Evolutionary conservation across 2,329 filamentous ascomycete genomes (phyloP).

Genomic region (Acrocalymma vagum): DNA sequence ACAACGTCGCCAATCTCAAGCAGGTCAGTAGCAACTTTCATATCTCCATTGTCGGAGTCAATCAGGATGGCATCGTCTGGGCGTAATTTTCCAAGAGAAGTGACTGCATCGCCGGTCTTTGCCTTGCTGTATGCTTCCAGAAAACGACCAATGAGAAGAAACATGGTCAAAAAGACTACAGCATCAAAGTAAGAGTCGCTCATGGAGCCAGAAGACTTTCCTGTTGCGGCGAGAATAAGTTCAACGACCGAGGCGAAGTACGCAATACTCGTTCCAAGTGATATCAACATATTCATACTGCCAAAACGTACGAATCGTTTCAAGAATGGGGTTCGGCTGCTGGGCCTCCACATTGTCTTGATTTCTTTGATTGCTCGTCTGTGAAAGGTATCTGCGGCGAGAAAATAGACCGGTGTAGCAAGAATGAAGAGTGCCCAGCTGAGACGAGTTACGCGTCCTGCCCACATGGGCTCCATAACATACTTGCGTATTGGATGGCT

Average conservation of each 20-base stretch:
- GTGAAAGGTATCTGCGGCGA: conserved; percentile 87
- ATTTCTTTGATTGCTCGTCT: conserved; percentile 80
- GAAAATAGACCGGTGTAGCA: conserved; percentile 87
- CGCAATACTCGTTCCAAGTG: conserved; percentile 85
- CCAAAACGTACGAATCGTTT: conserved; percentile 90
- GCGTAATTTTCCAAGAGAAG: conserved; percentile 78
- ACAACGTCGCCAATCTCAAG: conserved; percentile 67
- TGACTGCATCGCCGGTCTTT: conserved; percentile 86
- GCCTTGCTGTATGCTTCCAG: conserved; percentile 93
- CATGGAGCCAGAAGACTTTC: conserved; percentile 42
- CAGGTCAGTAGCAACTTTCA: conserved; percentile 69
- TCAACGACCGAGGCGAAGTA: conserved; percentile 85
- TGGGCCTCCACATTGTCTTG: conserved; percentile 76
- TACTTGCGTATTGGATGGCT: conserved; percentile 67
- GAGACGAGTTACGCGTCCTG: conserved; percentile 74
- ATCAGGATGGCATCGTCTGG: conserved; percentile 80
- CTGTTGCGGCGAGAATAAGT: conserved; percentile 67
- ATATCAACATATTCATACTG: conserved; percentile 96
- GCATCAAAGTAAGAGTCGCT: conserved; percentile 80
- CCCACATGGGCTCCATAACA: conserved; percentile 75
- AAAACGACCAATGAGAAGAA: conserved; percentile 77
- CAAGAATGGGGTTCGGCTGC: conserved; percentile 75
- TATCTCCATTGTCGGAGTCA: conserved; percentile 50
- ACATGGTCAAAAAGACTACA: conserved; percentile 90
- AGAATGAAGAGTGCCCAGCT: conserved; percentile 84